Evolutionary conservation across 345 rosid genomes (phyloP).

Genomic region (Pistacia atlantica): DNA sequence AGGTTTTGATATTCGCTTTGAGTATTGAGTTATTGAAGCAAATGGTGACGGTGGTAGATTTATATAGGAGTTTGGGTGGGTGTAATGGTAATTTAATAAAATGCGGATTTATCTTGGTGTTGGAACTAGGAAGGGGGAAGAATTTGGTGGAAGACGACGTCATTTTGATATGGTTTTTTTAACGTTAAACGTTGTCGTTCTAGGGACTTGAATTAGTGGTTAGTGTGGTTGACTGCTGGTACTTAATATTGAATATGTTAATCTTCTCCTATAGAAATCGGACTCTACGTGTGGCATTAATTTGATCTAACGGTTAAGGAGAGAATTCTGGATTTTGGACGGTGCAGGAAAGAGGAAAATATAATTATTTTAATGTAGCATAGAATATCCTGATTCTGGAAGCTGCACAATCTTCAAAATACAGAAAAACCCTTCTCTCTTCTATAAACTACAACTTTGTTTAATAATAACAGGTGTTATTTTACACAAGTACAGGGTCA

Average conservation of each 20-base stretch:
- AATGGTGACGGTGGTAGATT: neutral
- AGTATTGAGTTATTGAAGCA: neutral
- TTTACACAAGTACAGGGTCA: neutral
- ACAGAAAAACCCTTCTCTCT: neutral
- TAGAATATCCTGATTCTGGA: conserved; percentile 1
- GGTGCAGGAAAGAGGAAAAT: conserved; percentile 10
- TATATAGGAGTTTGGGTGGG: conserved; percentile 17
- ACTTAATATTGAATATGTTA: no score
- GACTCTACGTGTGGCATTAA: neutral
- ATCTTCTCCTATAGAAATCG: no score
- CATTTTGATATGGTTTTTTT: no score
- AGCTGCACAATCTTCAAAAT: neutral
- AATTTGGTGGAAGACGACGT: no score
- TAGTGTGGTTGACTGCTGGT: no score
- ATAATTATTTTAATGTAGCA: neutral
- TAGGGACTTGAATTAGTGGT: no score
- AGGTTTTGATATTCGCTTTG: neutral
- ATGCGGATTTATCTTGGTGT: no score
- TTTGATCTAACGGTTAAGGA: conserved; percentile 10
- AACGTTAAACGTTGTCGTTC: neutral
- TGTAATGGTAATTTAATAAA: neutral
- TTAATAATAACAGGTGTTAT: neutral
- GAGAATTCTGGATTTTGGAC: conserved; percentile 18
- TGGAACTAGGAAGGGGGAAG: no score
- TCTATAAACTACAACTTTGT: neutral